Percentiles rank a stretch among this genome's conserved stretches.
These are phyloP conservation scores for Globisporangium rhizosaccharum DNA, from an alignment of 352 stramenopile species.

Conservation along the genomic window DNA sequence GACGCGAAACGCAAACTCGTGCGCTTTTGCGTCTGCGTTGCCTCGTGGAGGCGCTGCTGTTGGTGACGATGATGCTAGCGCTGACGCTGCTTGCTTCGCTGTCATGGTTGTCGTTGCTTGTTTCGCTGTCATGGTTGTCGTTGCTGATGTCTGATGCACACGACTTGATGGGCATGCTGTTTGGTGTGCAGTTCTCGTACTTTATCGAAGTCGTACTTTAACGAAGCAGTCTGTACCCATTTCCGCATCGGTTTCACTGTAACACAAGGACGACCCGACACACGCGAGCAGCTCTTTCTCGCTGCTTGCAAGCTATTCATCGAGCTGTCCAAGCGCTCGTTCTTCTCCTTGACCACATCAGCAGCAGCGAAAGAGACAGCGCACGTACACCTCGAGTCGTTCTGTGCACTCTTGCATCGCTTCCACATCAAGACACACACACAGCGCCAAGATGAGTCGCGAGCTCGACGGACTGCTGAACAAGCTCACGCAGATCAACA, in stretches of 20 bases:
- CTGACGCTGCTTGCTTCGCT: not conserved
- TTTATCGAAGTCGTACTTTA: conserved; percentile 3
- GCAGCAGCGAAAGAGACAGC: not conserved
- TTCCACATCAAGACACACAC: not conserved
- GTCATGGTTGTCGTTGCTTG: not conserved
- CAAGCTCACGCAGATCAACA: conserved; percentile 72
- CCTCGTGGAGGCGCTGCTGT: not conserved
- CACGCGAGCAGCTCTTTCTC: not conserved
- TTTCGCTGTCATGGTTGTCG: not conserved
- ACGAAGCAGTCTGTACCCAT: conserved; percentile 2
- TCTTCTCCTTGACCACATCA: not conserved
- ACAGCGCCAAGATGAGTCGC: conserved; percentile 40
- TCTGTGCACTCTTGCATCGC: not conserved
- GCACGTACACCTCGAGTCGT: not conserved
- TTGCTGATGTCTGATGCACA: not conserved
- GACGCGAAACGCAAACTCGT: conserved; percentile 71
- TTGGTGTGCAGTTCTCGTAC: not conserved
- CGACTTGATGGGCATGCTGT: not conserved
- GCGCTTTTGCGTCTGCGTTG: conserved; percentile 21
- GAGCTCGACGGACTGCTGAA: conserved; percentile 73
- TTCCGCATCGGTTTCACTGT: conserved; percentile 6
- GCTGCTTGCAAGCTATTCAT: not conserved
- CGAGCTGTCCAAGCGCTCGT: not conserved
- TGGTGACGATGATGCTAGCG: not conserved
- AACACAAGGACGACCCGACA: too few species aligned